A percentile compares a stretch with the other conserved stretches of the same genome.
These are phyloP conservation scores for Blumeriella jaapii DNA, from an alignment of 2,329 filamentous ascomycete genomes.

Conservation along the genomic window DNA sequence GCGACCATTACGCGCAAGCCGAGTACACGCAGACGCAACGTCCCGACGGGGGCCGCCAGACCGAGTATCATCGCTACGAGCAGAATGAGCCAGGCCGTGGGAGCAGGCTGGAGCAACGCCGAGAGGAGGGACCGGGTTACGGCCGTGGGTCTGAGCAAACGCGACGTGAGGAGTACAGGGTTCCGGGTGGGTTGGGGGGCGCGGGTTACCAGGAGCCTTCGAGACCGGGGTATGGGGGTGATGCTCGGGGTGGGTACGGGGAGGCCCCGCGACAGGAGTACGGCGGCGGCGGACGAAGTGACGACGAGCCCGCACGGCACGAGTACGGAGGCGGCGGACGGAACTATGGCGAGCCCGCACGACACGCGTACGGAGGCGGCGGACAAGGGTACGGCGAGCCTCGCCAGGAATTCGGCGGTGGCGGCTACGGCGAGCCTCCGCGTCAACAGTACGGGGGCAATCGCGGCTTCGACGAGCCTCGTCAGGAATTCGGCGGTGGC, in stretches of 20 bases:
- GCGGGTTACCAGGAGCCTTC: slow-evolving; percentile 15
- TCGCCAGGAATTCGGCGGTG: slow-evolving; percentile 1
- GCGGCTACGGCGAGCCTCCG: slow-evolving; percentile 2
- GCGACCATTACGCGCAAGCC: slow-evolving; percentile 22
- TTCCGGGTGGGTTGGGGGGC: slow-evolving; percentile 19
- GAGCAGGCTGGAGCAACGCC: slow-evolving; percentile 48
- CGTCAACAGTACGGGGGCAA: slow-evolving; percentile 1
- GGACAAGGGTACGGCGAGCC: slow-evolving; percentile 10
- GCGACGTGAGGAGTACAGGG: slow-evolving; percentile 31
- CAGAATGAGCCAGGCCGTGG: slow-evolving; percentile 32
- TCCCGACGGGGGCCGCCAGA: slow-evolving; percentile 42
- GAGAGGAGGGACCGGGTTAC: slow-evolving; percentile 39
- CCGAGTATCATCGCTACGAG: slow-evolving; percentile 52
- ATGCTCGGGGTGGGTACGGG: background rate
- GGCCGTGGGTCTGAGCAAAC: slow-evolving; percentile 48
- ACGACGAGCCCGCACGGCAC: slow-evolving; percentile 9
- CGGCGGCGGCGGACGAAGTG: slow-evolving; percentile 7
- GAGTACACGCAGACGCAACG: slow-evolving; percentile 42
- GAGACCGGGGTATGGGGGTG: slow-evolving; percentile 6
- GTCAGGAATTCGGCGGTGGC: slow-evolving; percentile 9
- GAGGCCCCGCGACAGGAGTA: slow-evolving; percentile 4
- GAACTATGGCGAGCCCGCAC: slow-evolving; percentile 1
- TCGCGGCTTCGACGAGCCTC: slow-evolving; percentile 11
- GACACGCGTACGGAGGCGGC: slow-evolving; percentile 7
- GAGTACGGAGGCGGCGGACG: slow-evolving; percentile 3